Evolutionary conservation across 495 filamentous ascomycete species (phyloP), one percentile per base, ranked within the genome.

Genomic region (Xylaria cubensis): DNA sequence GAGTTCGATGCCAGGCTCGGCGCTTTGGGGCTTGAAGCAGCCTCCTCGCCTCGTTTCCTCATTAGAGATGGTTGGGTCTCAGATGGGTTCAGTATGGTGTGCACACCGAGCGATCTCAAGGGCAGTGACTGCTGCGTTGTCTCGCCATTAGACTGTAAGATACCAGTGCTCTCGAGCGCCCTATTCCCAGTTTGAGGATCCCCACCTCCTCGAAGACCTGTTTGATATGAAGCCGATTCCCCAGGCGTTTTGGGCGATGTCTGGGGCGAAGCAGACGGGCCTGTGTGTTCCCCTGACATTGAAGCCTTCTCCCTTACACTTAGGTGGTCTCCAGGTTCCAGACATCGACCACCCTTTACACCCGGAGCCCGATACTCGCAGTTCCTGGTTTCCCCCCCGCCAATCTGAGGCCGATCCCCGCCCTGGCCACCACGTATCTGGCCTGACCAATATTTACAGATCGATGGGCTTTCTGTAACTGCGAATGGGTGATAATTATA

Each of bases 281-380:
- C 80, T 77, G 78, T 81, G 83, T 82, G 75, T 76, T 81, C 84
- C 82, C 83, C 84, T 80, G 86, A 88, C 87, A 89, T 89, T 83
- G 85, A 85, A 84, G 82, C 83, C 86, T 84, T 83, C 83, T 86
- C 87, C 85, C 87, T 84, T 85, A 80, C 82, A 79, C 83, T 79
- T 81, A 80, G 79, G 76, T 76, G 76, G 79, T 80, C 83, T 82
- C 76, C 78, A 80, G 78, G 77, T 83, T 81, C 81, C 79, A 82
- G 82, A 86, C 86, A 89, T 88, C 86, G 86, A 88, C 83, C 79
- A 73, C 80, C 75, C 75, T 74, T 76, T 73, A 77, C 56, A 73
- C 73, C 71, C 67, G 69, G 41, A 69, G 72, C 61, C 76, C 72
- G 74, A 75, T 78, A 75, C 69, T 75, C 73, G 69, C 71, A 69